Conservation (phyloP, 352 stramenopile genomes). For the Thalassiosira delicatula region DNA sequence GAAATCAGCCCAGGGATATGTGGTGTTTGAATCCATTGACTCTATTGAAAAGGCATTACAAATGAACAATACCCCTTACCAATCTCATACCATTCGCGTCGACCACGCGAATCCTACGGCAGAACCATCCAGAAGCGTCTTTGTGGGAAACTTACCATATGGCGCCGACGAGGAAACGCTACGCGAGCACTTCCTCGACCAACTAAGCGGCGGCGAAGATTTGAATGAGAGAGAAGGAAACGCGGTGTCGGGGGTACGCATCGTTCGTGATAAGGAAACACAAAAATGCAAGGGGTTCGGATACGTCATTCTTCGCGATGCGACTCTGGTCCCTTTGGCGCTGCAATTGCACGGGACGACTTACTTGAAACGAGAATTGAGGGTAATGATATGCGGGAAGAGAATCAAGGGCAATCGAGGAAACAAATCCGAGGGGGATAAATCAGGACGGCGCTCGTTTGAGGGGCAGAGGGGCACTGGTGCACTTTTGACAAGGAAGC, state of each 20-base stretch:
- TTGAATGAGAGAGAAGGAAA: slow-evolving; percentile 46
- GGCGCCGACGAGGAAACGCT: slow-evolving; percentile 72
- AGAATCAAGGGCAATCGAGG: slow-evolving; percentile 76
- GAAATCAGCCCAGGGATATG: no score
- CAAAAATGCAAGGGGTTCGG: slow-evolving; percentile 81
- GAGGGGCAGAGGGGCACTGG: slow-evolving; percentile 24
- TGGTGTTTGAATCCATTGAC: no score
- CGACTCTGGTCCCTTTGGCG: slow-evolving; percentile 61
- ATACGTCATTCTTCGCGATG: slow-evolving; percentile 76
- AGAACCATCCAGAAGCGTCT: slow-evolving; percentile 70
- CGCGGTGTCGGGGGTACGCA: slow-evolving; percentile 70
- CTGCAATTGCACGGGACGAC: slow-evolving; percentile 66
- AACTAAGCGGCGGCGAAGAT: slow-evolving; percentile 45
- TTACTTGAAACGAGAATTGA: slow-evolving; percentile 77
- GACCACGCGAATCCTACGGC: slow-evolving; percentile 65
- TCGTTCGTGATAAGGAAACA: slow-evolving; percentile 81
- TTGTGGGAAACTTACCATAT: slow-evolving; percentile 83
- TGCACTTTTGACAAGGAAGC: slow-evolving; percentile 6
- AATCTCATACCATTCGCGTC: slow-evolving; percentile 65
- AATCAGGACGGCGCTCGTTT: slow-evolving; percentile 23
- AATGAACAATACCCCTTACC: slow-evolving; percentile 68
- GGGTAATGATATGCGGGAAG: slow-evolving; percentile 82
- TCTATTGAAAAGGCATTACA: slow-evolving; percentile 69
- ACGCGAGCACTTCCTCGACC: slow-evolving; percentile 64
- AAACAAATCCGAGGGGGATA: background rate